Base-by-base conservation (phyloP, 1,139 yeast genomes). In the Nakaseomyces kungkrabaensis region DNA sequence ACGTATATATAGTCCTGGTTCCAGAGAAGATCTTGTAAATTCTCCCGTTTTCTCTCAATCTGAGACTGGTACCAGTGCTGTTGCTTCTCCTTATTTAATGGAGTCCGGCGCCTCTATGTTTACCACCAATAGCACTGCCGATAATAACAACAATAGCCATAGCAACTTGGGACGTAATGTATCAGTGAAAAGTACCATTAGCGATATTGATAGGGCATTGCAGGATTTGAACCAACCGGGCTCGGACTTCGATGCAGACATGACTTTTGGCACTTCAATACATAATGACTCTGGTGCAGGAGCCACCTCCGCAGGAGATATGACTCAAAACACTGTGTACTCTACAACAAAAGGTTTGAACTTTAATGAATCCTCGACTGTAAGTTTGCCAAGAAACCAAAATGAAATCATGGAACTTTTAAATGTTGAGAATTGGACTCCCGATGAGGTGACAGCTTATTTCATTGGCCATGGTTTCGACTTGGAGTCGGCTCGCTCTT, bases 151-250 rank as follows among this genome's bases (percentile, higher is more conserved):
- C 36, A 49, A 52, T 4, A 48, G 50, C 25, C 50, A 48, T 34
- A 41, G 40, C 9, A 42, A 48, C 38, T 10, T 45, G 17, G 52
- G 44, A 24, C 54, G 56, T 43, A 51, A 52, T 8, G 48, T 70
- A 2, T 69, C 78, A 4, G 80, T 79, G 17, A 74, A 75, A 53
- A 76, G 75, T 48, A 85, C 95, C 1, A 73, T 86, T 68, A 78
- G 77, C 54, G 96, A 90, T 59, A 87, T 89, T 34, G 97, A 90
- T 61, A 81, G 77, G 58, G 97, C 96, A 0, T 72, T 90, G 46
- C 77, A 81, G 50, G 96, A 87, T 61, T 69, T 89, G 49, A 75
- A 75, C 56, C 66, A 58, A 2, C 38, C 38, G 4, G 38, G 9
- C 3, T 33, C 38, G n/a, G 38, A 17, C 38, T 33, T 60, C 29